These are phyloP conservation scores for Fusarium cicatricum DNA, from an alignment of 2,329 filamentous ascomycete genomes.

Conservation along the genomic window DNA sequence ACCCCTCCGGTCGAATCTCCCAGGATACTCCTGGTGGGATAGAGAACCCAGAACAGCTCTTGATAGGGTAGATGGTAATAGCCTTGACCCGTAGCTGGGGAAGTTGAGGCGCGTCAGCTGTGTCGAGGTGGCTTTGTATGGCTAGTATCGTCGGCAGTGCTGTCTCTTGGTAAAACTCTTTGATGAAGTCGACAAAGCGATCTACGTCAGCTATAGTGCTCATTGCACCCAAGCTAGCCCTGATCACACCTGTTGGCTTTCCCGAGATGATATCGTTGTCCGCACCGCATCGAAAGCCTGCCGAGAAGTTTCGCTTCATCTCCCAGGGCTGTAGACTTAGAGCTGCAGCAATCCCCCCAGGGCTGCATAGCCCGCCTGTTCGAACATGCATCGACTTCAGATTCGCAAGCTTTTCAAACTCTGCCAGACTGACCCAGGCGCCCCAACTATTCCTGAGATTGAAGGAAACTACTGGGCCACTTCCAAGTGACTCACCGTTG, in stretches of 20 bases:
- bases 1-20: conserved; percentile 81
- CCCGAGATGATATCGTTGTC: conserved; percentile 84
- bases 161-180: conserved; percentile 61
- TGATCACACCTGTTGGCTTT: conserved; percentile 87
- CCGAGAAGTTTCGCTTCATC: conserved; percentile 83
- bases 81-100: conserved; percentile 58
- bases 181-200: conserved; percentile 74
- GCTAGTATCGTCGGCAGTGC: neutral
- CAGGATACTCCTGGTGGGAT: conserved; percentile 72
- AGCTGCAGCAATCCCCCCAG: conserved; percentile 80
- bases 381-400: conserved; percentile 84
- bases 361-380: conserved; percentile 91
- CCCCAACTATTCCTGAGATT: conserved; percentile 76
- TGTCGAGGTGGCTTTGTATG: neutral
- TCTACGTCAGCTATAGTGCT: conserved; percentile 80
- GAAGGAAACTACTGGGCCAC: conserved; percentile 84
- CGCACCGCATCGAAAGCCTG: conserved; percentile 83
- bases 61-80: conserved; percentile 87
- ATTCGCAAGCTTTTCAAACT: conserved; percentile 86
- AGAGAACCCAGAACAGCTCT: conserved; percentile 85
- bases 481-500: conserved; percentile 46
- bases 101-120: neutral
- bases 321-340: conserved; percentile 82
- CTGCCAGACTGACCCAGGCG: conserved; percentile 79
- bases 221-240: conserved; percentile 90